Conservation (phyloP, 768 basidiomycete species). For the Kwoniella europaea region DNA sequence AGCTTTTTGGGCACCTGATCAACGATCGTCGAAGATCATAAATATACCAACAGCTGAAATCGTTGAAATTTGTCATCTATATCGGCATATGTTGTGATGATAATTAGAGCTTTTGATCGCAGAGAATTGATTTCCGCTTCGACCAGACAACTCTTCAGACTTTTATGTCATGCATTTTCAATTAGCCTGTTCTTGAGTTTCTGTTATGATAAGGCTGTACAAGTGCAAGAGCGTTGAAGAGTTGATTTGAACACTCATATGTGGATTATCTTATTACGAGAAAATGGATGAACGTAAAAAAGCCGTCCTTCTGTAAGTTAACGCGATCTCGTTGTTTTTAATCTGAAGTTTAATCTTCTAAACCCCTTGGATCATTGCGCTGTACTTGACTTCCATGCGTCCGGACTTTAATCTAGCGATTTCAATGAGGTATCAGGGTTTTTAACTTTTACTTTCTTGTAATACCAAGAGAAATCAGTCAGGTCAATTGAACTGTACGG, state of each 20-base stretch:
- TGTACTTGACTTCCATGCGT: not conserved
- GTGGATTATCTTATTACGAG: not conserved
- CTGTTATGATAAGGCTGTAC: too few species aligned
- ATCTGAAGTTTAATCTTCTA: not conserved
- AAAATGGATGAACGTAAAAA: not conserved
- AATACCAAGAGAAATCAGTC: conserved; percentile 1
- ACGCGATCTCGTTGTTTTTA: not conserved
- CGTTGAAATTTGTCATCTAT: not conserved
- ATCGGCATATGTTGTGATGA: not conserved
- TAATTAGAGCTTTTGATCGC: not conserved
- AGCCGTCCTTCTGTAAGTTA: not conserved
- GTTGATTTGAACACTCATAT: too few species aligned
- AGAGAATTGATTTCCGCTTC: not conserved
- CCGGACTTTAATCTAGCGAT: not conserved
- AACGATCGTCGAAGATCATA: not conserved
- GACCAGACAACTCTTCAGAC: not conserved
- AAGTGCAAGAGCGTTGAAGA: too few species aligned
- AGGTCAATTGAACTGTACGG: not conserved
- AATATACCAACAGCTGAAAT: not conserved
- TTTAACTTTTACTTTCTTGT: not conserved
- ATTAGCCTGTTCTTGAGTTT: not conserved
- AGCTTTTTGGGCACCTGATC: not conserved
- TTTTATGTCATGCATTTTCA: not conserved
- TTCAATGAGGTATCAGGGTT: not conserved
- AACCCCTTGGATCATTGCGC: not conserved